Evolutionary conservation across 805 yeast genomes (phyloP).

Genomic region (Blastobotrys peoriensis): DNA sequence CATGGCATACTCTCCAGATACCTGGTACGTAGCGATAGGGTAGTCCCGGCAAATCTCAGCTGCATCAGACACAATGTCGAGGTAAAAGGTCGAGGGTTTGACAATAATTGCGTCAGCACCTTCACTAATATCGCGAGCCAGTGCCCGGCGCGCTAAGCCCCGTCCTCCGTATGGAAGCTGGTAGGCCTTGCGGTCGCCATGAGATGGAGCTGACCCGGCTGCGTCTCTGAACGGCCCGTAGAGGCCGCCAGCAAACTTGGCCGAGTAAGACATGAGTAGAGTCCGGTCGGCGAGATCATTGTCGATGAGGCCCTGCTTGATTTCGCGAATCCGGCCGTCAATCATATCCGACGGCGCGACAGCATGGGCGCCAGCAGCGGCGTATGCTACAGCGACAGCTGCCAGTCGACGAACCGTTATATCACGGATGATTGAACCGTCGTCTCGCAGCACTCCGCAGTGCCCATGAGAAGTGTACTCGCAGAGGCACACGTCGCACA

Average conservation of each 20-base stretch:
- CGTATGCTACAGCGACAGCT: conserved; percentile 91
- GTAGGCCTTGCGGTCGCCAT: conserved; percentile 88
- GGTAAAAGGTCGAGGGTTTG: conserved; percentile 92
- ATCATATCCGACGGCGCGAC: conserved; percentile 98
- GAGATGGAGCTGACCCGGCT: conserved; percentile 83
- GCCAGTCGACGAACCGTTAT: conserved; percentile 76
- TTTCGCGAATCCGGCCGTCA: conserved; percentile 88
- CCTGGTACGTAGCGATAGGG: conserved; percentile 94
- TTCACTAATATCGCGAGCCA: conserved; percentile 76
- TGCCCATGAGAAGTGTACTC: conserved; percentile 98
- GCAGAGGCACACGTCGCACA: conserved; percentile 94
- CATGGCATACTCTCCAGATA: conserved; percentile 97
- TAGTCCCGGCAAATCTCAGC: conserved; percentile 71
- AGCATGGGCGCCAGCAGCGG: conserved; percentile 89
- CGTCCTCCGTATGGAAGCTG: conserved; percentile 91
- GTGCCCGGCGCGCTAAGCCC: conserved; percentile 90
- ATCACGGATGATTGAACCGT: conserved; percentile 76
- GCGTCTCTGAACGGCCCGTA: conserved; percentile 99
- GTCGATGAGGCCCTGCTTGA: conserved; percentile 75
- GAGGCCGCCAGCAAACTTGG: conserved; percentile 83
- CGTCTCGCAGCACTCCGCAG: conserved; percentile 85
- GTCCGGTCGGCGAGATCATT: conserved; percentile 81
- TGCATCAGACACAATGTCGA: conserved; percentile 88
- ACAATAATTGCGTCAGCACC: conserved; percentile 96
- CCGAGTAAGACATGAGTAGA: conserved; percentile 88